phyloP scores from a whole-genome alignment of 2,329 filamentous ascomycete species.

The Hypomyces perniciosus region DNA sequence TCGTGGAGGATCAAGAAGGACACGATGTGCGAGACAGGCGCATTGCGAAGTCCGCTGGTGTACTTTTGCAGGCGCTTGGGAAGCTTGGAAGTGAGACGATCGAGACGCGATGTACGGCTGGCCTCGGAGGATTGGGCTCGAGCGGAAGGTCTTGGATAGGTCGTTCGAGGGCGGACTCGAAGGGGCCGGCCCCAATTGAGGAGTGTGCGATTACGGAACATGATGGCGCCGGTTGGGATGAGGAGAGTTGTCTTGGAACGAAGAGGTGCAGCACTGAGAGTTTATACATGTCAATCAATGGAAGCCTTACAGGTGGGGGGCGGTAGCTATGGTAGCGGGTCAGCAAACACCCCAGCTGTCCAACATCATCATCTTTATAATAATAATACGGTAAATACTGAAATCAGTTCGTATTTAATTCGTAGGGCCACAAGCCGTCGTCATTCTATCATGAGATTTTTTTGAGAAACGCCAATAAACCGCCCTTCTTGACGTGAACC shows the following conservation, averaged over 20 bases:
- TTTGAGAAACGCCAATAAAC: not conserved
- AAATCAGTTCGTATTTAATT: no score
- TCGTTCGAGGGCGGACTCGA: constrained; percentile 9
- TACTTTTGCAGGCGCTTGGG: constrained; percentile 64
- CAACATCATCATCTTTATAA: no score
- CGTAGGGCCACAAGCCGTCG: no score
- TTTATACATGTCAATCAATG: not conserved
- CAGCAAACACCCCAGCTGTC: not conserved
- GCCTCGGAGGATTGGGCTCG: constrained; percentile 25
- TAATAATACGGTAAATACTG: no score
- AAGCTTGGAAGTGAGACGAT: constrained; percentile 46
- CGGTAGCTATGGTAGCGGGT: not conserved
- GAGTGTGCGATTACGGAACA: constrained; percentile 21
- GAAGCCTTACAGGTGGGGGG: not conserved
- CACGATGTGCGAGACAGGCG: constrained; percentile 75
- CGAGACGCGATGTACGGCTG: constrained; percentile 27
- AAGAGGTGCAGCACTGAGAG: not conserved
- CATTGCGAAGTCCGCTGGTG: constrained; percentile 62
- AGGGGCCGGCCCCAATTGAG: constrained; percentile 20
- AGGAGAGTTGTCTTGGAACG: not conserved
- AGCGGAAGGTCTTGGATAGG: constrained; percentile 8
- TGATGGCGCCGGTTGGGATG: constrained; percentile 8
- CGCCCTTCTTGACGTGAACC: not conserved
- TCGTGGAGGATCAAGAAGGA: constrained; percentile 91
- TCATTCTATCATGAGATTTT: no score